Evolutionary conservation across 139 green algal genomes (phyloP), one percentile per base, ranked within the genome.

Genomic region (Haematococcus lacustris): DNA sequence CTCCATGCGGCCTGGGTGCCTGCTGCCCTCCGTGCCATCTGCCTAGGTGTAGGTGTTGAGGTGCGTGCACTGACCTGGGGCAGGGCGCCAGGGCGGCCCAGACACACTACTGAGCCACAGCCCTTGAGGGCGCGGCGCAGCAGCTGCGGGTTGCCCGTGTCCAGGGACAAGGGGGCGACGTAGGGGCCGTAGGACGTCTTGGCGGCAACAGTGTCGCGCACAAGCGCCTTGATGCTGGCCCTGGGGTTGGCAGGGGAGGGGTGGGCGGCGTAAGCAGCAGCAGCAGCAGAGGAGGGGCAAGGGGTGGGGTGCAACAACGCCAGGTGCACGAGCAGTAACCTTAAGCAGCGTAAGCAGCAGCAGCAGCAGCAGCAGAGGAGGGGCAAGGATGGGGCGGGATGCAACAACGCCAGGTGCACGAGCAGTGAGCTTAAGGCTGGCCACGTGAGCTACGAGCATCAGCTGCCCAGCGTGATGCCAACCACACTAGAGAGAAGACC

Each of bases 151-250:
- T 38, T 63, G 34, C 38, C 33, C 0, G 74, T 66, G 53, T 79
- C 77, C 0, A 60, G 32, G 30, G 73, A 66, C 1, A 88, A 0
- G 0, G 85, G 77, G 33, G 71, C 75, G 17, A 83, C 79, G 64
- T 90, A 90, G 0, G 79, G 68, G 21, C 83, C 83, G 50, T 84
- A 90, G 33, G 78, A 61, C 5, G 37, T 80, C 67, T 80, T 83
- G 25, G 83, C 71, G 5, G 75, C 72, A 33, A 72, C 67, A 32
- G 67, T 57, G 64, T 86, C 71, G 0, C 61, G 65, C 3, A 86
- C 83, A 33, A 86, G 63, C 34, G 82, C 59, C 17, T 71, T 60
- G 2, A 88, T 64, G 40, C 80, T 68, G 34, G 73, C 74, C 70
- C 82, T 86, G 76, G n/a, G n/a, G n/a, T n/a, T n/a, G n/a, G n/a